Base-by-base conservation (phyloP, 192 early-diverging fungal species). In the Backusella luteola region DNA sequence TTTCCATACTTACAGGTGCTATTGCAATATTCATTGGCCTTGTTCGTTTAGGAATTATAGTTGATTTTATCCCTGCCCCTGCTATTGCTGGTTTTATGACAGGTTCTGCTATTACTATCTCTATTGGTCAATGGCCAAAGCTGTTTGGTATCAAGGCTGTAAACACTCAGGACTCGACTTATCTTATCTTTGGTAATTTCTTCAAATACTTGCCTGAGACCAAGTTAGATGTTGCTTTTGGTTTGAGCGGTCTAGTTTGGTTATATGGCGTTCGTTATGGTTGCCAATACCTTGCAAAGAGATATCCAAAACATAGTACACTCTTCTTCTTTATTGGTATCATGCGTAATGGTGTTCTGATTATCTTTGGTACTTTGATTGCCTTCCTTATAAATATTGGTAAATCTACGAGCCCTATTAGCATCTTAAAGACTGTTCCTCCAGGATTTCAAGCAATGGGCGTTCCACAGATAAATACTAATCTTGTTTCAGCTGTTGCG, bases 71-170 rank as follows among this genome's bases (percentile, higher is more conserved):
- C 80, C 93, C 96, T 92, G 29, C 78, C 83, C 89, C 94, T 6
- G 94, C 94, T 32, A 91, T 97, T 77, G 91, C 91, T 7, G 95
- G 94, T 0, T 98, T 96, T 77, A 95, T 92, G 74, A 90, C 94
- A 5, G 95, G 95, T 21, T 93, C 94, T 7, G 94, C 93, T 34
- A 81, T 93, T 7, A 91, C 87, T 46, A 93, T 95, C 74, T 87
- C 90, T 69, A 89, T 95, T 77, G 85, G 87, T 38, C 95, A 87
- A 76, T 85, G 94, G 63, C 90, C 94, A n/a, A 88, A 86, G 15
- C 86, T 96, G 67, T 85, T 96, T 76, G 95, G 96, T 59, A 91
- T 96, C 80, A 89, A 87, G 73, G 78, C 76, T 15, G 89, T 93
- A 83, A 87, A 95, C 83, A 95, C 90, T 35, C 93, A 91, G 76